These are phyloP conservation scores for Homolaphlyctis polyrhiza DNA, from an alignment of 371 early-diverging fungal species.

Conservation along the genomic window DNA sequence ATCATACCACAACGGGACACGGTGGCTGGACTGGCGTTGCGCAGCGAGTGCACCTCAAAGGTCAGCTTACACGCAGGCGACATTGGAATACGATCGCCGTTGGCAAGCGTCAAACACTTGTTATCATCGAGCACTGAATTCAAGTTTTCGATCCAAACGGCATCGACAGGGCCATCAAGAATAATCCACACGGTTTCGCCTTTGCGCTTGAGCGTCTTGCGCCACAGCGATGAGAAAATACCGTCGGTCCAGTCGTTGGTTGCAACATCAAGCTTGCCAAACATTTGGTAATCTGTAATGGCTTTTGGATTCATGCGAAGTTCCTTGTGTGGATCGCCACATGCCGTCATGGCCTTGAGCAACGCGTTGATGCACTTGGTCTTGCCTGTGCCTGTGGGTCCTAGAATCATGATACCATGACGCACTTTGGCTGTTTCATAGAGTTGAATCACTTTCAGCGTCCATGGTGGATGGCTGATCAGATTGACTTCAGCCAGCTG, in stretches of 20 bases:
- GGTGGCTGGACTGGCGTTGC: slow-evolving; percentile 58
- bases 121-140: slow-evolving; percentile 66
- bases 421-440: slow-evolving; percentile 57
- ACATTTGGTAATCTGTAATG: slow-evolving; percentile 62
- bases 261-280: slow-evolving; percentile 58
- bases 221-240: slow-evolving; percentile 57
- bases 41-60: slow-evolving; percentile 55
- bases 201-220: slow-evolving; percentile 57
- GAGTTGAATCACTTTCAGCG: slow-evolving; percentile 56
- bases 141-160: slow-evolving; percentile 69
- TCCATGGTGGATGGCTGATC: slow-evolving; percentile 56
- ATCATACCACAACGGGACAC: slow-evolving; percentile 65
- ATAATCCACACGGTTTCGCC: slow-evolving; percentile 59
- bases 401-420: slow-evolving; percentile 61
- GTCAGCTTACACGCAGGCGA: slow-evolving; percentile 53
- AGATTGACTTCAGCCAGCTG: slow-evolving; percentile 49
- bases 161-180: slow-evolving; percentile 62
- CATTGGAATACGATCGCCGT: slow-evolving; percentile 65
- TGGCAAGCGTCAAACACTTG: slow-evolving; percentile 60
- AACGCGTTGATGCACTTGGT: slow-evolving; percentile 53
- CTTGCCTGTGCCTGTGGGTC: slow-evolving; percentile 60
- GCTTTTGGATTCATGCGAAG: slow-evolving; percentile 63
- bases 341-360: slow-evolving; percentile 50
- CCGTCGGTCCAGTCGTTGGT: slow-evolving; percentile 69
- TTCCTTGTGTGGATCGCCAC: slow-evolving; percentile 62